These are phyloP conservation scores for Mucor mucedo DNA, from an alignment of 371 early-diverging fungal genomes.

Conservation along the genomic window DNA sequence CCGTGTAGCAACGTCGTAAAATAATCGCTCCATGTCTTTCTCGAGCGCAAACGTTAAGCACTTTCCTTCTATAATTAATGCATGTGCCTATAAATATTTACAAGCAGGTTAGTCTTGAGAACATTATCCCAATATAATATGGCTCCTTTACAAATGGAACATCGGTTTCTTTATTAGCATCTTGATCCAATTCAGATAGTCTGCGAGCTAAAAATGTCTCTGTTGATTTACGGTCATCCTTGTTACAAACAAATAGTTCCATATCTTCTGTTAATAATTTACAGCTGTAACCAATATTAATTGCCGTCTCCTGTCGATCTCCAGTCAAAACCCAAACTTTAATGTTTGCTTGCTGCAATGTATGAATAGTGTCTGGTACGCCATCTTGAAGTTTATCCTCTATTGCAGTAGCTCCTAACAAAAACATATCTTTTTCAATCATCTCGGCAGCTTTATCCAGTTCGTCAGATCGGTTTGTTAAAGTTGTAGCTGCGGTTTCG, in stretches of 20 bases:
- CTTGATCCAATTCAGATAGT: conserved; percentile 35
- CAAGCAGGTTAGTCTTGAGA: not conserved
- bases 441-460: conserved; percentile 91
- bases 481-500: conserved; percentile 87
- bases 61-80: conserved; percentile 74
- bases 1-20: conserved; percentile 74
- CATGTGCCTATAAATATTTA: conserved; percentile 46
- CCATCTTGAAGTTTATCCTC: conserved; percentile 99
- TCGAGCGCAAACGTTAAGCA: conserved; percentile 70
- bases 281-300: conserved; percentile 92
- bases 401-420: conserved; percentile 97
- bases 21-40: conserved; percentile 64
- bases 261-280: conserved; percentile 86
- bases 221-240: conserved; percentile 70
- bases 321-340: conserved; percentile 97
- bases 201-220: conserved; percentile 71
- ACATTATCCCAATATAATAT: not conserved
- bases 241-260: conserved; percentile 78
- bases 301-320: conserved; percentile 92
- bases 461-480: conserved; percentile 86
- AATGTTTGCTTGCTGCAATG: conserved; percentile 91
- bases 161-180: not conserved
- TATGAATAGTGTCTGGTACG: conserved; percentile 95
- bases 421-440: conserved; percentile 88
- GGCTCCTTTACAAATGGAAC: conserved; percentile 1